Base-by-base conservation (phyloP, 164 flowering plant genomes). In the Annona squamosa region DNA sequence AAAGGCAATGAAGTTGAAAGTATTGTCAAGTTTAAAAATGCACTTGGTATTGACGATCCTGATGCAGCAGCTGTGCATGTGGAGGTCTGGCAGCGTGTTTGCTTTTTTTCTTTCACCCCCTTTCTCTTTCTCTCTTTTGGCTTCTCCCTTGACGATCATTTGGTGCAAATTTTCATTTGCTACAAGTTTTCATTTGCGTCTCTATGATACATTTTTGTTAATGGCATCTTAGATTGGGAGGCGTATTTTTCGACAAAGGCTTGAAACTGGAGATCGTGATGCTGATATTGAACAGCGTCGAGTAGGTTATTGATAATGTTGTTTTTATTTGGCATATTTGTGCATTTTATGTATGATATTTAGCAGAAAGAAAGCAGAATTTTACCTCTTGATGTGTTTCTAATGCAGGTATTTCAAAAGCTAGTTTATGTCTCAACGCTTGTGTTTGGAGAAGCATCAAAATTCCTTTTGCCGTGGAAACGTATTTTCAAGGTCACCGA, bases 361-460 rank as follows among this genome's bases (percentile, higher is more conserved):
- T 26, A 17, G 48, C 73, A 65, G 52, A n/a, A 57, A 42, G 69
- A 70, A 71, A 52, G 71, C 78, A 82, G 81, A 76, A 76, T 87
- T 84, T 87, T 90, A 84, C 79, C 86, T 73, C 74, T 75, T 71
- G 65, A 73, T 78, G 80, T 74, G 9, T 83, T 78, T 87, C 86
- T 86, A 86, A 90, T 88, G 95, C 98, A 96, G 99, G 98, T 97
- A 80, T 96, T 96, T 86, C 97, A 92, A 91, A 96, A 89, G 90
- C 81, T 96, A 75, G 87, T 96, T 46, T 96, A 96, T 83, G 97
- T 96, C 45, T 96, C 99, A 52, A 91, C 85, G 42, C 93, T 92
- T 77, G 97, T 96, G 43, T 96, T 96, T 84, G 98, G 99, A 37
- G 97, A 89, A 72, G 98, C 99, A 63, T 87, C 99, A 46, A 74